A percentile compares a stretch with the other conserved stretches of the same genome.
phyloP scores from a whole-genome alignment of 1,139 yeast genomes.

The Pichia norvegensis region DNA sequence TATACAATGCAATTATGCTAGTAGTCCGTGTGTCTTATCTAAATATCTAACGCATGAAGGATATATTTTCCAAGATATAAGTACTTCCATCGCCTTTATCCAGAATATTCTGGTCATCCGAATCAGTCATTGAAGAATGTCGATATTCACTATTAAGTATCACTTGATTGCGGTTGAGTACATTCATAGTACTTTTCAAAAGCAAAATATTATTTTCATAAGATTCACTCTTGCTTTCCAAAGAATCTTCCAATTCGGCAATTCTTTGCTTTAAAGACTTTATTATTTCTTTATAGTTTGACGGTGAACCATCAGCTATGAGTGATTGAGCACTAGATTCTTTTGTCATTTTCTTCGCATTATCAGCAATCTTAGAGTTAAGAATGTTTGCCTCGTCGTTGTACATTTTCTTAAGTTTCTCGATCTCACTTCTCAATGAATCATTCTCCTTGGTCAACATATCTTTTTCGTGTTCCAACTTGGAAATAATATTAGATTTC shows the following conservation, averaged over 20 bases:
- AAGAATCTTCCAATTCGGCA: constrained; percentile 8
- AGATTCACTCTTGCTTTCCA: constrained; percentile 5
- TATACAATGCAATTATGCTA: not conserved
- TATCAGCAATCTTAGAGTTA: not conserved
- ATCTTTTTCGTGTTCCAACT: constrained; percentile 4
- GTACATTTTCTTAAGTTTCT: not conserved
- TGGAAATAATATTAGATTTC: not conserved
- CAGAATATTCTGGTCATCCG: constrained; percentile 1
- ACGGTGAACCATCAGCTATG: not conserved
- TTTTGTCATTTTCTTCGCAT: not conserved
- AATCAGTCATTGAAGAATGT: not conserved
- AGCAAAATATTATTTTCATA: constrained; percentile 9
- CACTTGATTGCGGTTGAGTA: constrained; percentile 23
- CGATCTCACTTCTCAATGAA: not conserved
- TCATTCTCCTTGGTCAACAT: constrained; percentile 1
- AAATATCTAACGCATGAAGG: constrained; percentile 7
- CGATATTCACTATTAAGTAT: constrained; percentile 24
- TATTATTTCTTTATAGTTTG: not conserved
- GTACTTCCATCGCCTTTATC: constrained; percentile 40
- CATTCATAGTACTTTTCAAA: constrained; percentile 10
- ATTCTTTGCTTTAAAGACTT: constrained; percentile 7
- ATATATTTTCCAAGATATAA: constrained; percentile 23
- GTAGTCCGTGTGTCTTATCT: not conserved
- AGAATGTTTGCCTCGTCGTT: not conserved
- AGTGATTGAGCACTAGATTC: not conserved